Percentiles rank a stretch among this genome's conserved stretches.
phyloP scores from a whole-genome alignment of 495 filamentous ascomycete genomes.

The Xylaria venustula region DNA sequence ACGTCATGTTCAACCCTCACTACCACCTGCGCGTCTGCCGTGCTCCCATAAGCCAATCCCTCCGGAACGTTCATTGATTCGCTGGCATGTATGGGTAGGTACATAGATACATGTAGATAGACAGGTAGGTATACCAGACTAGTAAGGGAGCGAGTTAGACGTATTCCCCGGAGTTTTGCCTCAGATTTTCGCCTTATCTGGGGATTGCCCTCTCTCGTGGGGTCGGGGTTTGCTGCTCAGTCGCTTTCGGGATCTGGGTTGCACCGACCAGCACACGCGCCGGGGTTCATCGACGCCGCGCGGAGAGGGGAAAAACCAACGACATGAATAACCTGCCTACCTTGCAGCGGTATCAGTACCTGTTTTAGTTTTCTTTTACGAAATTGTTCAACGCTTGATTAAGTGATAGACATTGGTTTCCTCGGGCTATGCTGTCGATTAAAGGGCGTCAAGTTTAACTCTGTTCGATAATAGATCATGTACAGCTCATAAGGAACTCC shows the following conservation, averaged over 20 bases:
- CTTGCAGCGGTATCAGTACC: not conserved
- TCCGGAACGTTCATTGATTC: too few species aligned
- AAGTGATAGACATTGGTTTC: not conserved
- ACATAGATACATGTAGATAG: too few species aligned
- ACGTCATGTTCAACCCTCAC: not conserved
- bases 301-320: too few species aligned
- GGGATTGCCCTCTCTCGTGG: slow-evolving; percentile 8
- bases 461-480: not conserved
- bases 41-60: not conserved
- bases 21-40: not conserved
- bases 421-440: not conserved
- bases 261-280: too few species aligned
- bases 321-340: not conserved
- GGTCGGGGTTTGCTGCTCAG: slow-evolving; percentile 26
- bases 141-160: too few species aligned
- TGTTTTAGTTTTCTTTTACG: not conserved
- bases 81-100: too few species aligned
- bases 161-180: too few species aligned
- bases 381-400: too few species aligned
- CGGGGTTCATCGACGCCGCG: too few species aligned
- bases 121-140: too few species aligned
- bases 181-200: too few species aligned
- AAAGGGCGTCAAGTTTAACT: not conserved
- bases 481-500: not conserved
- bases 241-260: slow-evolving; percentile 29